A percentile compares a stretch with the other conserved stretches of the same genome.
Evolutionary conservation across 2,329 filamentous ascomycete species (phyloP).

Genomic region (Alternaria triticina): DNA sequence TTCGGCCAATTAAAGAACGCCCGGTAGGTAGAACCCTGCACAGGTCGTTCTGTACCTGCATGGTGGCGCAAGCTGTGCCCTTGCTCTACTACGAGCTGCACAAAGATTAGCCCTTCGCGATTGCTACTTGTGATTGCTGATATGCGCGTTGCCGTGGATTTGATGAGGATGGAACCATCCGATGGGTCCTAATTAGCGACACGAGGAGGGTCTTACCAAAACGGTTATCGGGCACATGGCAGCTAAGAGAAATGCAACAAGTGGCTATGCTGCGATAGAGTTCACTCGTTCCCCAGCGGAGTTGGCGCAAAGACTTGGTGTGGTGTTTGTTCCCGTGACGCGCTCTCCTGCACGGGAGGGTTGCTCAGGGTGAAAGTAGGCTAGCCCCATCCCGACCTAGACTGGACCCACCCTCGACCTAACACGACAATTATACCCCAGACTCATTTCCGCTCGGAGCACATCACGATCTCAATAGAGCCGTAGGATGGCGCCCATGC

Average conservation of each 20-base stretch:
- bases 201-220: neutral
- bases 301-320: slow-evolving; percentile 6
- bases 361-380: slow-evolving; percentile 12
- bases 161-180: slow-evolving; percentile 2
- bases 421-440: slow-evolving; percentile 28
- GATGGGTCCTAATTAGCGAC: slow-evolving; percentile 1
- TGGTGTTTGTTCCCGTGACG: slow-evolving; percentile 17
- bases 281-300: neutral
- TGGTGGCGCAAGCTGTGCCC: slow-evolving; percentile 18
- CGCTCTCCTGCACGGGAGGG: neutral
- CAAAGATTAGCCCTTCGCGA: slow-evolving; percentile 24
- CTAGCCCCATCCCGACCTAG: slow-evolving; percentile 5
- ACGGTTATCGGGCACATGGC: neutral
- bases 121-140: slow-evolving; percentile 16
- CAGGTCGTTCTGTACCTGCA: slow-evolving; percentile 32
- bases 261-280: neutral
- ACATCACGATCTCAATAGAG: slow-evolving; percentile 32
- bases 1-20: slow-evolving; percentile 23
- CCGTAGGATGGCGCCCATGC: slow-evolving; percentile 31
- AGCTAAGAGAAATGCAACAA: neutral
- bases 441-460: slow-evolving; percentile 40
- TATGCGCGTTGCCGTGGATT: slow-evolving; percentile 7
- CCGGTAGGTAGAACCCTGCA: slow-evolving; percentile 10
- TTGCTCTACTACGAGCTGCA: slow-evolving; percentile 23
- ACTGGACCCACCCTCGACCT: slow-evolving; percentile 1